These are phyloP conservation scores for grape (Vitis vinifera) DNA, from an alignment of 164 flowering plant species.

Conservation along the genomic window ASM3070453v1 NC_081813.1:2892001-2892500, in stretches of 20 bases:
- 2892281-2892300: too few species aligned
- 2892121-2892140: conserved; percentile 76
- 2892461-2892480: conserved; percentile 60
- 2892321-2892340: too few species aligned
- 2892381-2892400: too few species aligned
- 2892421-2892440: conserved; percentile 69
- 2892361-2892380: too few species aligned
- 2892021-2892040: not conserved
- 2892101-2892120: conserved; percentile 86
- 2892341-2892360: too few species aligned
- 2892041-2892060: not conserved
- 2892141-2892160: conserved; percentile 87
- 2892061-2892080: not conserved
- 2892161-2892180: conserved; percentile 82
- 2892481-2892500: conserved; percentile 62
- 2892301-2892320: too few species aligned
- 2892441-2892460: conserved; percentile 78
- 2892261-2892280: too few species aligned
- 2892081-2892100: not conserved
- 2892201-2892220: conserved; percentile 85
- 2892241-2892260: conserved; percentile 6
- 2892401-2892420: conserved; percentile 46
- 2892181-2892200: conserved; percentile 98
- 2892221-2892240: conserved; percentile 66
- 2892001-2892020: conserved; percentile 93